Evolutionary conservation across 345 rosid genomes (phyloP).

Genomic region (Heritiera fomes): DNA sequence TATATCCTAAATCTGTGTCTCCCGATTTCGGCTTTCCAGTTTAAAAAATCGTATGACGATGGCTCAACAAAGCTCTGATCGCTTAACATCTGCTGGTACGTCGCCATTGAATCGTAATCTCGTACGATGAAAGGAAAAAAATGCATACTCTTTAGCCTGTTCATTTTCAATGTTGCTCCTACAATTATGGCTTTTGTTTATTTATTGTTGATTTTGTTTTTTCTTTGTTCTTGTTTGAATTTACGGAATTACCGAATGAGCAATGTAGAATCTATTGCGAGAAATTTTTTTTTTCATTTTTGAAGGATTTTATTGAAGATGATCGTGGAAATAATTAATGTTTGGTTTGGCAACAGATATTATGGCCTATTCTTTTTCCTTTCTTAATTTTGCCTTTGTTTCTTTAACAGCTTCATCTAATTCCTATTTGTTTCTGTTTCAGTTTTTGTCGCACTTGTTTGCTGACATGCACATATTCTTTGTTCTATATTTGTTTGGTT

Average conservation of each 20-base stretch:
- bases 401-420: not conserved
- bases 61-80: slow-evolving; percentile 31
- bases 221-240: slow-evolving; percentile 4
- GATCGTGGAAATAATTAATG: not conserved
- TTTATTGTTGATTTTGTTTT: not conserved
- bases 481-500: slow-evolving; percentile 9
- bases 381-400: not conserved
- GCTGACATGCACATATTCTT: not conserved
- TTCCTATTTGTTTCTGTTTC: not conserved
- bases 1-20: not conserved
- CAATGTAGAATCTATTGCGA: not conserved
- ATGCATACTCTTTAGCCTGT: not conserved
- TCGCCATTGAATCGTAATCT: not conserved
- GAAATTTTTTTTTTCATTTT: not conserved
- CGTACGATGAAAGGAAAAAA: not conserved
- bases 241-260: not conserved
- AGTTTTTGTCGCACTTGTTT: not conserved
- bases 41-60: not conserved
- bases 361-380: not conserved
- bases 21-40: not conserved
- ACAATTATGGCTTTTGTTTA: not conserved
- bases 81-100: slow-evolving; percentile 35
- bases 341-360: not conserved
- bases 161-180: not conserved
- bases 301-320: not conserved